phyloP scores from a whole-genome alignment of 2,329 filamentous ascomycete species.

The Beauveria asiatica region DNA sequence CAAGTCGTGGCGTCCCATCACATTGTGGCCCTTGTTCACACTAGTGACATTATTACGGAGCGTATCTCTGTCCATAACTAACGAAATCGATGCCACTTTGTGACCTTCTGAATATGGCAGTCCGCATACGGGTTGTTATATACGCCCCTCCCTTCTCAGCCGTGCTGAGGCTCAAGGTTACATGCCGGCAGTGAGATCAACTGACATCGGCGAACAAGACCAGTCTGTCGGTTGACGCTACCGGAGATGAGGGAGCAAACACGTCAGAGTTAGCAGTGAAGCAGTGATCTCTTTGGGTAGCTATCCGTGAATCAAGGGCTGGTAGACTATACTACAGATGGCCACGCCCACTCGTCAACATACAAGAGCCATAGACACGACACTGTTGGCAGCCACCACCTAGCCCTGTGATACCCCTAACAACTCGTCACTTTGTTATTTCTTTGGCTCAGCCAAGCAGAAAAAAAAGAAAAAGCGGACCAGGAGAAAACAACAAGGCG shows the following conservation, averaged over 20 bases:
- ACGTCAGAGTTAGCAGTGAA: not conserved
- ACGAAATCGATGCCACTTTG: not conserved
- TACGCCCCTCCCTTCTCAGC: not conserved
- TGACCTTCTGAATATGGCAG: conserved; percentile 1
- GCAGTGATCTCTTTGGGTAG: not conserved
- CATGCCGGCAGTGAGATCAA: not conserved
- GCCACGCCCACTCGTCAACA: not conserved
- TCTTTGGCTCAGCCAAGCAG: too few relatives aligned
- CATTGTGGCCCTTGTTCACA: not conserved
- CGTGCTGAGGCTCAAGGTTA: not conserved
- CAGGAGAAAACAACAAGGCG: not conserved
- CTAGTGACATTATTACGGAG: not conserved
- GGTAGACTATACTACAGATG: not conserved
- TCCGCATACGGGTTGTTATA: not conserved
- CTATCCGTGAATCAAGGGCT: not conserved
- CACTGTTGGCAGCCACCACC: not conserved
- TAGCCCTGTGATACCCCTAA: not conserved
- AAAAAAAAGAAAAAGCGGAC: not conserved
- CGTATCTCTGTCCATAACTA: not conserved
- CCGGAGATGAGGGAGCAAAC: conserved; percentile 7
- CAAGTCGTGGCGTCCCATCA: conserved; percentile 4
- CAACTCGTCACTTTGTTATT: not conserved
- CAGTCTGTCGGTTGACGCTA: conserved; percentile 1
- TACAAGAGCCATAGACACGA: not conserved
- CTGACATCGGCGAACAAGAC: not conserved